Evolutionary conservation across 805 yeast genomes (phyloP).

Genomic region (Starmera amethionina): DNA sequence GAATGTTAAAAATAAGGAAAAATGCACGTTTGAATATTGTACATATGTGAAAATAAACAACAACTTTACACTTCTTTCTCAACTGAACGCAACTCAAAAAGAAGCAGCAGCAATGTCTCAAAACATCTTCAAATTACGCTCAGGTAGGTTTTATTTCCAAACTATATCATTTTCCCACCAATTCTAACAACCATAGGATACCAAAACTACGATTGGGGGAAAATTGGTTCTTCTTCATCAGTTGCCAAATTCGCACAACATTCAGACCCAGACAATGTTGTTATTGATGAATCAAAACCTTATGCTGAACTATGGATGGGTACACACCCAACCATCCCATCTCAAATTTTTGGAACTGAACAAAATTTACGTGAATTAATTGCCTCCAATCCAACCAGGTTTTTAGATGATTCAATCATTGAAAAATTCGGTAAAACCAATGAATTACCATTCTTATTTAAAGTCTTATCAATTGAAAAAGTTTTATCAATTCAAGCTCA

Average conservation of each 20-base stretch:
- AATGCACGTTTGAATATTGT: not conserved
- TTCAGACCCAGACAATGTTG: constrained; percentile 47
- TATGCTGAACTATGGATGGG: constrained; percentile 99
- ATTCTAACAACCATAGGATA: constrained; percentile 31
- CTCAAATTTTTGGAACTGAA: constrained; percentile 42
- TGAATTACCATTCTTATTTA: constrained; percentile 87
- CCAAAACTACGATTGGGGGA: constrained; percentile 86
- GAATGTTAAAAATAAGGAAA: not conserved
- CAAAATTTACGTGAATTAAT: constrained; percentile 60
- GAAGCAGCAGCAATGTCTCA: constrained; percentile 17
- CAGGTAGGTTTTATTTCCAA: constrained; percentile 20
- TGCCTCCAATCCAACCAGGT: constrained; percentile 42
- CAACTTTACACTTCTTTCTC: not conserved
- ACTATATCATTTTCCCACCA: not conserved
- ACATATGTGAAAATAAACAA: not conserved
- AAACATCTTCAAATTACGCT: constrained; percentile 29
- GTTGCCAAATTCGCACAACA: constrained; percentile 81
- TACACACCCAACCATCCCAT: constrained; percentile 89
- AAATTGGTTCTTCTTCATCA: constrained; percentile 72
- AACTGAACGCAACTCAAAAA: not conserved
- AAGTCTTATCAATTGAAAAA: constrained; percentile 86
- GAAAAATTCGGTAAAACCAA: constrained; percentile 55
- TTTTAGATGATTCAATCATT: constrained; percentile 50
- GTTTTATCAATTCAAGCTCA: constrained; percentile 96
- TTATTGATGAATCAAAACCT: constrained; percentile 66